Base-by-base conservation (phyloP, 2,329 filamentous ascomycete species). In the Davidsoniella neocaledoniae region DNA sequence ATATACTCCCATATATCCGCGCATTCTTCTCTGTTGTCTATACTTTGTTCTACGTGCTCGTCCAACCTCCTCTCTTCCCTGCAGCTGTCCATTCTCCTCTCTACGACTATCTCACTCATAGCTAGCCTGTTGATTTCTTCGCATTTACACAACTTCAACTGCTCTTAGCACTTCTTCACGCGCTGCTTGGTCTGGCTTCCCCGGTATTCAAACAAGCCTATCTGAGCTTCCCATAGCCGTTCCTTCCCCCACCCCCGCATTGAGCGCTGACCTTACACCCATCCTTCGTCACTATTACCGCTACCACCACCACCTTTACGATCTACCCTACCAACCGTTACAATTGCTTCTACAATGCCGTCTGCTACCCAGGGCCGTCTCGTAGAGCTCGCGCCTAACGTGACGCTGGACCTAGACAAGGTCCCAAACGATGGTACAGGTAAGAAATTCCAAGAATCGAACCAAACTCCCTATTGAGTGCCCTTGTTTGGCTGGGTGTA, bases 351-450 rank as follows among this genome's bases (percentile, higher is more conserved):
- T 26, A 50, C 10, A 5, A 53, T 53, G 51, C 47, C 51, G 19
- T 49, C 51, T 50, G 47, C 51, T 3, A 50, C 46, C 40, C 38
- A 46, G 5, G 47, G 47, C 23, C 39, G 41, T 26, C 43, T 53
- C 29, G 42, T 53, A 40, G 51, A 53, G 47, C 46, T 53, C 17
- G 51, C 51, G 19, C 51, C 51, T 25, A 53, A 53, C 41, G 51
- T 53, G 42, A 53, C 43, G n/a, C 47, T 53, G 9, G 51, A 53
- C 36, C 46, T 46, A 33, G 51, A 53, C 39, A 53, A 47, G 14
- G 51, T 78, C 42, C 73, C 80, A 46, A 77, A 73, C 46, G 83
- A 87, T 60, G 82, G 82, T 63, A 86, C 83, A 53, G 83, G 83
- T 86, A 64, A 56, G 68, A 60, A 56, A 8, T 40, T 21, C 43